These are phyloP conservation scores for Sporisorium reilianum DNA, from an alignment of 1,284 basidiomycete species.

Conservation along the genomic window DNA sequence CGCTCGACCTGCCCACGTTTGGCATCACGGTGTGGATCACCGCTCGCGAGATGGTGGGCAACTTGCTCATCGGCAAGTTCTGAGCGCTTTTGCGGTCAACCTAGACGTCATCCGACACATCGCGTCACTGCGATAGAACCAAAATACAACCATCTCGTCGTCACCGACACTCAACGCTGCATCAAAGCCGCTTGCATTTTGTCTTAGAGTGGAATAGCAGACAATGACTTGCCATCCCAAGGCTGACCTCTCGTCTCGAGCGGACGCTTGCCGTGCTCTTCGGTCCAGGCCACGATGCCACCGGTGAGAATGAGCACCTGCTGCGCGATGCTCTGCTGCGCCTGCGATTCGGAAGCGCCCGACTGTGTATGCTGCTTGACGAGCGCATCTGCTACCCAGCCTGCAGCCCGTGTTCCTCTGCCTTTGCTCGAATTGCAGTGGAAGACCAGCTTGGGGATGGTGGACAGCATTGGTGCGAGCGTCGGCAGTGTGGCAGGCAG, in stretches of 20 bases:
- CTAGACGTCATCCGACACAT: background rate
- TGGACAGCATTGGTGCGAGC: conserved; percentile 59
- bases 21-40: conserved; percentile 84
- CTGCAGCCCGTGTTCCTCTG: conserved; percentile 60
- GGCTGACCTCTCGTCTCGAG: conserved; percentile 42
- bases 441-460: conserved; percentile 64
- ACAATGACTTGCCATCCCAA: conserved; percentile 40
- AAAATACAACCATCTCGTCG: background rate
- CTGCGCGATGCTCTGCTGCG: conserved; percentile 30
- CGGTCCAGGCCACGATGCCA: conserved; percentile 60
- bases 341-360: conserved; percentile 18
- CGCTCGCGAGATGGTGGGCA: conserved; percentile 70
- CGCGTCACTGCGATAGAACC: background rate
- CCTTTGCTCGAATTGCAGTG: conserved; percentile 67
- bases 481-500: conserved; percentile 65
- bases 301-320: conserved; percentile 61
- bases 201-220: conserved; percentile 34
- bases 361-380: conserved; percentile 27
- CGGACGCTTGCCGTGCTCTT: conserved; percentile 38
- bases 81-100: background rate
- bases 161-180: background rate
- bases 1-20: conserved; percentile 86
- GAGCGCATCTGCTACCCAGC: conserved; percentile 65
- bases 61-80: conserved; percentile 57
- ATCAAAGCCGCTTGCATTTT: background rate